phyloP scores from a whole-genome alignment of 768 basidiomycete genomes.

The Postia placenta region DNA sequence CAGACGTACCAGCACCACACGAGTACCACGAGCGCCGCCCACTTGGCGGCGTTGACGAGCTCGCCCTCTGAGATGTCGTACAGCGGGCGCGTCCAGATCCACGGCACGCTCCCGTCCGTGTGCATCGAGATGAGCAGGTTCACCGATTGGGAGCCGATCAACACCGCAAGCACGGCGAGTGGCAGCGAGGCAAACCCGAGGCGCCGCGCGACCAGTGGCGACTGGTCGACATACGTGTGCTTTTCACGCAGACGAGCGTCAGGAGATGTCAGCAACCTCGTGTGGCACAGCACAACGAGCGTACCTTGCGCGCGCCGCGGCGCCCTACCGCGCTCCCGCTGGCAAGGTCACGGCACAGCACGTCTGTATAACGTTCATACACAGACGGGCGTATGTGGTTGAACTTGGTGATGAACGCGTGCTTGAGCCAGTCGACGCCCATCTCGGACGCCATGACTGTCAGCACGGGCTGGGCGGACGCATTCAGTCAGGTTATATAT shows the following conservation, averaged over 20 bases:
- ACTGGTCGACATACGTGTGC: slow-evolving; percentile 93
- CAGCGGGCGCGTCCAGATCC: slow-evolving; percentile 32
- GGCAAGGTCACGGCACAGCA: slow-evolving; percentile 89
- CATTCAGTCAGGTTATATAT: neutral
- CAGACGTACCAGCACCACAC: slow-evolving; percentile 80
- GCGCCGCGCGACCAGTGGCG: slow-evolving; percentile 87
- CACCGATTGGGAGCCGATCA: slow-evolving; percentile 71
- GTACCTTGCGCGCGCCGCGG: slow-evolving; percentile 66
- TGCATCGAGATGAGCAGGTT: slow-evolving; percentile 48
- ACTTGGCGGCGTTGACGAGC: slow-evolving; percentile 51
- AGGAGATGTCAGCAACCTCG: neutral
- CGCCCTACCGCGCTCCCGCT: slow-evolving; percentile 70
- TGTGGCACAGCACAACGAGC: no score
- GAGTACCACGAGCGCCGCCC: slow-evolving; percentile 55
- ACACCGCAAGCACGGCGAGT: slow-evolving; percentile 73
- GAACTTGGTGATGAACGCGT: slow-evolving; percentile 99
- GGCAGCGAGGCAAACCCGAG: slow-evolving; percentile 93
- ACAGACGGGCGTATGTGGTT: slow-evolving; percentile 96
- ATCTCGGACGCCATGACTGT: slow-evolving; percentile 90
- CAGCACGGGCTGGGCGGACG: slow-evolving; percentile 66
- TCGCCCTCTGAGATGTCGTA: slow-evolving; percentile 38
- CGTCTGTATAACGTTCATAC: slow-evolving; percentile 92
- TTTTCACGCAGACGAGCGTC: slow-evolving; percentile 28
- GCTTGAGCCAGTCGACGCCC: slow-evolving; percentile 97
- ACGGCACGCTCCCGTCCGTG: slow-evolving; percentile 30